These are phyloP conservation scores for Plasmopara viticola DNA, from an alignment of 352 stramenopile species.

Conservation along the genomic window DNA sequence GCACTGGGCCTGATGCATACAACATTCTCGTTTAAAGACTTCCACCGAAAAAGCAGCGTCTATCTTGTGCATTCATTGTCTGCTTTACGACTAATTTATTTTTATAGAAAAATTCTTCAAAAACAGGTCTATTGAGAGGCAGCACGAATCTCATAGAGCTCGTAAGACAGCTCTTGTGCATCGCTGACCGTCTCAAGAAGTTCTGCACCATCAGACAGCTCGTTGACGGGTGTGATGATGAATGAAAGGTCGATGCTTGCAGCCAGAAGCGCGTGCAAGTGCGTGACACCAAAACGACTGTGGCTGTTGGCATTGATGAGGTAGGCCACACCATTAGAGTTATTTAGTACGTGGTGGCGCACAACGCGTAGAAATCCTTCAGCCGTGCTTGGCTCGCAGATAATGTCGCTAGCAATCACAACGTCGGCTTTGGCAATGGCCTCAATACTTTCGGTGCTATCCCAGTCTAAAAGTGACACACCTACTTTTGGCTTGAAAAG, in stretches of 20 bases:
- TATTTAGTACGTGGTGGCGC: conserved; percentile 41
- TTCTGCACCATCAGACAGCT: conserved; percentile 45
- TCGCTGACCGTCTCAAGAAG: conserved; percentile 76
- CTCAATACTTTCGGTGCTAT: conserved; percentile 60
- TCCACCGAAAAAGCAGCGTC: background rate
- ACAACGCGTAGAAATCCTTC: conserved; percentile 83
- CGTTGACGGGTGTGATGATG: conserved; percentile 59
- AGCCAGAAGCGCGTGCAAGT: conserved; percentile 61
- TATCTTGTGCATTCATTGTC: background rate
- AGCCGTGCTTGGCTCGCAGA: conserved; percentile 80
- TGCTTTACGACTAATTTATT: too few species aligned
- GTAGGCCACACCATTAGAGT: conserved; percentile 53
- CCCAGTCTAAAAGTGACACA: conserved; percentile 71
- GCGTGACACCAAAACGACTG: conserved; percentile 75
- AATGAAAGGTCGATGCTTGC: conserved; percentile 52
- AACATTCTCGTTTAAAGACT: conserved; percentile 43
- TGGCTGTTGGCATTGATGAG: conserved; percentile 85
- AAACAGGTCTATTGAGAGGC: background rate
- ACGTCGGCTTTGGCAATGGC: conserved; percentile 56
- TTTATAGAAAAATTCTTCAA: background rate
- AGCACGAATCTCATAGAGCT: conserved; percentile 80
- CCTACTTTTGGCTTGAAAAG: conserved; percentile 38
- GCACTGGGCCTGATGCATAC: conserved; percentile 53
- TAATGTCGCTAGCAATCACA: conserved; percentile 83
- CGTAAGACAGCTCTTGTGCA: conserved; percentile 73